These are phyloP conservation scores for Pyrenochaeta sp. DNA, from an alignment of 2,329 filamentous ascomycete genomes.

Conservation along the genomic window DNA sequence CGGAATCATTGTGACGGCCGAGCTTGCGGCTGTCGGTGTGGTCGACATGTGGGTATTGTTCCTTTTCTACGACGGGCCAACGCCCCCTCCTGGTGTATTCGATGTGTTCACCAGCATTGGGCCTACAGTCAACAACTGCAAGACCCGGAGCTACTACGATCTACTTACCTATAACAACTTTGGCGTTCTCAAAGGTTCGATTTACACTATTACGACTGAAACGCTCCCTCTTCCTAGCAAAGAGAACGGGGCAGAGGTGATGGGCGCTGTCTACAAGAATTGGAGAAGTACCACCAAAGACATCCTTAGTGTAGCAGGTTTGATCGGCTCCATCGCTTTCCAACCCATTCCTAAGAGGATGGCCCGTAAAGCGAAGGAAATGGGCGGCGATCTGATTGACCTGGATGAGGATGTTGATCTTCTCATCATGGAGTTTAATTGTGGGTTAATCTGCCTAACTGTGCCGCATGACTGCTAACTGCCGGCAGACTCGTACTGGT, in stretches of 20 bases:
- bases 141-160: slow-evolving; percentile 57
- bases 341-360: slow-evolving; percentile 36
- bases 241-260: slow-evolving; percentile 25
- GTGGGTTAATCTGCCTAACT: too few species aligned
- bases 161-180: slow-evolving; percentile 56
- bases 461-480: not conserved
- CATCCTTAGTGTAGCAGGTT: slow-evolving; percentile 25
- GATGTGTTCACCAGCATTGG: slow-evolving; percentile 61
- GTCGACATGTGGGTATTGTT: slow-evolving; percentile 67
- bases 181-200: slow-evolving; percentile 34
- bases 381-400: slow-evolving; percentile 45
- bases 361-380: slow-evolving; percentile 26
- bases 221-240: slow-evolving; percentile 28
- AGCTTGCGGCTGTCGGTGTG: slow-evolving; percentile 53
- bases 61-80: slow-evolving; percentile 67
- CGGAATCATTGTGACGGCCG: slow-evolving; percentile 65
- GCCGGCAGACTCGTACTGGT: slow-evolving; percentile 40
- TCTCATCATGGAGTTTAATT: slow-evolving; percentile 54
- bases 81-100: slow-evolving; percentile 62
- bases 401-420: slow-evolving; percentile 51
- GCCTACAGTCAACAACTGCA: slow-evolving; percentile 53
- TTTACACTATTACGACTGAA: slow-evolving; percentile 41
- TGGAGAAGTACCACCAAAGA: slow-evolving; percentile 30
- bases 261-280: slow-evolving; percentile 28
- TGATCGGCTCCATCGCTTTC: slow-evolving; percentile 36